Conservation (phyloP, 495 filamentous ascomycete species). For the Chaetomium tenue region DNA sequence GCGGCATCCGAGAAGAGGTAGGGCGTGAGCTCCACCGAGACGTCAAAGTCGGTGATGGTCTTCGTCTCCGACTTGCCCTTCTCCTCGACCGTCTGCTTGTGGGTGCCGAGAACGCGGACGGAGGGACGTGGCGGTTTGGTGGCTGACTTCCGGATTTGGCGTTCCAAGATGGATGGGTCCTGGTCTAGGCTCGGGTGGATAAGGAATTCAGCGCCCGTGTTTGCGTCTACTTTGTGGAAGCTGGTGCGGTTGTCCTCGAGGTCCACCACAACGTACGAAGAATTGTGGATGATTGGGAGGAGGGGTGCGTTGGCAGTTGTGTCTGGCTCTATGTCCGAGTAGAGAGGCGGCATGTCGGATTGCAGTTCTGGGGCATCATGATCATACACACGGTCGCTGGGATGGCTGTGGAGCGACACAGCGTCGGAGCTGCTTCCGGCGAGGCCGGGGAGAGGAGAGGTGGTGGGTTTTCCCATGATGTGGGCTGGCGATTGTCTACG, state of each 20-base stretch:
- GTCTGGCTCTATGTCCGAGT: conserved; percentile 31
- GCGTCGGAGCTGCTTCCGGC: conserved; percentile 19
- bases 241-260: not conserved
- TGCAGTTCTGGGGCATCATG: conserved; percentile 36
- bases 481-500: not conserved
- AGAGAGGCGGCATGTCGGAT: conserved; percentile 39
- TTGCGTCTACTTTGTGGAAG: conserved; percentile 21
- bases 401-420: conserved; percentile 34
- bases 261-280: conserved; percentile 13
- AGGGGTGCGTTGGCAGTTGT: conserved; percentile 28
- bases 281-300: conserved; percentile 18
- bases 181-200: conserved; percentile 41
- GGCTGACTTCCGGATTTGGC: conserved; percentile 44
- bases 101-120: conserved; percentile 50
- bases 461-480: conserved; percentile 32
- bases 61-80: conserved; percentile 47
- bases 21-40: conserved; percentile 51
- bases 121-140: conserved; percentile 46
- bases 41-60: conserved; percentile 51
- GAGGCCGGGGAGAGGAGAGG: conserved; percentile 14
- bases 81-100: conserved; percentile 45
- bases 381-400: conserved; percentile 29
- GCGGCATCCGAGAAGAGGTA: conserved; percentile 47
- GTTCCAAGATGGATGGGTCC: conserved; percentile 44
- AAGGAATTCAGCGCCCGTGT: conserved; percentile 37